A percentile compares a stretch with the other conserved stretches of the same genome.
Conservation (phyloP, 768 basidiomycete species). For the Brasilioporus rufonigricans region DNA sequence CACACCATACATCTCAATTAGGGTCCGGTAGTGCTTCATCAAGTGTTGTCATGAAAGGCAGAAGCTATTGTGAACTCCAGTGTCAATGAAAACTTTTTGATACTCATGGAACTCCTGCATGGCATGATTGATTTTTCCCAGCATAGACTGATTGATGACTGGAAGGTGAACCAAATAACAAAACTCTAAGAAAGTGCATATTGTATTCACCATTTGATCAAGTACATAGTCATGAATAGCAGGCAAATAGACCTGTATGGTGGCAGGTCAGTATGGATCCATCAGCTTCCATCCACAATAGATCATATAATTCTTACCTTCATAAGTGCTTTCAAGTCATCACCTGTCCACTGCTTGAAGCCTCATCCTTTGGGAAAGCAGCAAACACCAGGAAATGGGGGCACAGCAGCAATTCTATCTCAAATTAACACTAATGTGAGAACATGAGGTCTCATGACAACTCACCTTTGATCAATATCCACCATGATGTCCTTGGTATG, state of each 20-base stretch:
- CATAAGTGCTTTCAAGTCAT: no score
- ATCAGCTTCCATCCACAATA: neutral
- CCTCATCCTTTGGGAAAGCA: neutral
- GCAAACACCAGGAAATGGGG: neutral
- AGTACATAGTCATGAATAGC: neutral
- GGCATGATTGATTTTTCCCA: neutral
- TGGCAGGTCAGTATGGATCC: neutral
- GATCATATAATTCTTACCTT: neutral
- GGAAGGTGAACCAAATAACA: neutral
- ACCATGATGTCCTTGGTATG: neutral
- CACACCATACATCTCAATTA: neutral
- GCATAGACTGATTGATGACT: neutral
- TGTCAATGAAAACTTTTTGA: no score
- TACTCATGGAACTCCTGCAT: no score
- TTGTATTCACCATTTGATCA: neutral
- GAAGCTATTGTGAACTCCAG: neutral
- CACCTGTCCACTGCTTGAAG: no score
- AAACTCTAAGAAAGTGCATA: neutral
- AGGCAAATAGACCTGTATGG: neutral
- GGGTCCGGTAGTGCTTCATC: conserved; percentile 26
- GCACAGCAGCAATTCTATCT: no score
- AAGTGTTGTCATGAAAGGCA: conserved; percentile 35
- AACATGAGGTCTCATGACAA: neutral
- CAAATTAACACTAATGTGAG: no score
- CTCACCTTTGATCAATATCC: neutral